Evolutionary conservation across 2,329 filamentous ascomycete species (phyloP).

Genomic region (Raffaelea albimanens): DNA sequence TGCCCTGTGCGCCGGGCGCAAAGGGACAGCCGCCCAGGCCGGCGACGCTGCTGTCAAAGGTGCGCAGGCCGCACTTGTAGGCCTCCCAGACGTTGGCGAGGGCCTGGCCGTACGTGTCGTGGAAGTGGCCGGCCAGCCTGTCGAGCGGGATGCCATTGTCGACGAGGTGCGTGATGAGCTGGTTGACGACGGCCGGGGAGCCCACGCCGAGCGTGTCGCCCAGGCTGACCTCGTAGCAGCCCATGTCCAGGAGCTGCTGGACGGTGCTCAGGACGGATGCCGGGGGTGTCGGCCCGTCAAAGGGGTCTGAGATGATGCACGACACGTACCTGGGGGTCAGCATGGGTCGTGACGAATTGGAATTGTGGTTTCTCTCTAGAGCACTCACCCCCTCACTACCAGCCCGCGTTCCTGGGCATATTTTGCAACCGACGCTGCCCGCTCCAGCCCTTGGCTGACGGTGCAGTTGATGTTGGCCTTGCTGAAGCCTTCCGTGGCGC

Average conservation of each 20-base stretch:
- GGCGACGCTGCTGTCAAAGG: slow-evolving; percentile 4
- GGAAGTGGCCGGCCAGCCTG: slow-evolving; percentile 1
- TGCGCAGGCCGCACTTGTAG: background rate
- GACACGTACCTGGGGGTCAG: background rate
- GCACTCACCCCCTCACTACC: background rate
- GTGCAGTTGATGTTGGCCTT: slow-evolving; percentile 70
- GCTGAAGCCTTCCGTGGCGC: slow-evolving; percentile 71
- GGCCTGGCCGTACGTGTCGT: slow-evolving; percentile 3
- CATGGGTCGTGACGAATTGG: too few relatives aligned
- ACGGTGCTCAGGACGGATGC: background rate
- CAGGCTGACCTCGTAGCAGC: slow-evolving; percentile 2
- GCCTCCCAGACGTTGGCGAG: background rate
- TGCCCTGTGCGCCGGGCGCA: slow-evolving; percentile 2
- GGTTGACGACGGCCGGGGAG: background rate
- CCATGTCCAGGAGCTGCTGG: background rate
- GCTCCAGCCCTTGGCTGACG: background rate
- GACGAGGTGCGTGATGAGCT: background rate
- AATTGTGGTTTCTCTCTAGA: background rate
- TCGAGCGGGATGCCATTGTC: background rate
- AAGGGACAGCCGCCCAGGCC: slow-evolving; percentile 2
- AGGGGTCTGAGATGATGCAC: slow-evolving; percentile 2
- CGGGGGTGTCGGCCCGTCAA: background rate
- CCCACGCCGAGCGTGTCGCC: slow-evolving; percentile 3
- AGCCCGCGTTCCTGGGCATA: background rate
- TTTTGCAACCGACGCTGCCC: background rate